phyloP scores from a whole-genome alignment of 169 alveolate genomes.

The Cytauxzoon felis region DNA sequence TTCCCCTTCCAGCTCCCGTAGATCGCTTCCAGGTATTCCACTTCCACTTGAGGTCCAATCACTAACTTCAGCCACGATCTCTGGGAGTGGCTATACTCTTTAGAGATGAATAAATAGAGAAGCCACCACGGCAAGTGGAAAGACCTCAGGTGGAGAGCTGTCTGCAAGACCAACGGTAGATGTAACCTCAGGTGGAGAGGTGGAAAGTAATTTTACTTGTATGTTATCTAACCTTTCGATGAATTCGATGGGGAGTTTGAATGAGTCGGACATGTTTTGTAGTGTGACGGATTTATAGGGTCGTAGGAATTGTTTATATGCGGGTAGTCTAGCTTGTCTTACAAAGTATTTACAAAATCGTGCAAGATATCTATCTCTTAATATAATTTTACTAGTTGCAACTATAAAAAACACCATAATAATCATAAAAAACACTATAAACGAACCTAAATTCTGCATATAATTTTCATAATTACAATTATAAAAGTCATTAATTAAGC shows the following conservation, averaged over 20 bases:
- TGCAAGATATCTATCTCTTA: constrained; percentile 81
- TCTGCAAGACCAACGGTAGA: too few relatives aligned
- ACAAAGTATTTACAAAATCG: constrained; percentile 82
- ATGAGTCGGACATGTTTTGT: constrained; percentile 90
- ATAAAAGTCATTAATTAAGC: constrained; percentile 81
- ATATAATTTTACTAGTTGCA: constrained; percentile 69
- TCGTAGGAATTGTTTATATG: constrained; percentile 90
- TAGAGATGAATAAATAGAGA: too few relatives aligned
- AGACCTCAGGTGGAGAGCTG: too few relatives aligned
- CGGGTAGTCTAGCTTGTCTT: constrained; percentile 91
- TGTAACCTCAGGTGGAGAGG: too few relatives aligned
- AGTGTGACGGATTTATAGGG: constrained; percentile 91
- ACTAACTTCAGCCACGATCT: too few relatives aligned
- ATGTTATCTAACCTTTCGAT: constrained; percentile 85
- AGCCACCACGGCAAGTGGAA: too few relatives aligned
- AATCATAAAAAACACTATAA: background rate
- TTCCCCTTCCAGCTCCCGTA: too few relatives aligned
- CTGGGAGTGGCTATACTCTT: too few relatives aligned
- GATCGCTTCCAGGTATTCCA: too few relatives aligned
- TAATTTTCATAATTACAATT: constrained; percentile 86
- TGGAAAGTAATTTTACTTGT: too few relatives aligned
- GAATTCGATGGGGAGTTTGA: constrained; percentile 89
- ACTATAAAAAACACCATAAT: constrained; percentile 32
- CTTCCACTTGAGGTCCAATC: constrained; percentile 89
- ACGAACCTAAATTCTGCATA: constrained; percentile 76